Percentiles rank a stretch among this genome's conserved stretches.
Evolutionary conservation across 208 protist species (phyloP).

Genomic region (Wallacemonas sp.): DNA sequence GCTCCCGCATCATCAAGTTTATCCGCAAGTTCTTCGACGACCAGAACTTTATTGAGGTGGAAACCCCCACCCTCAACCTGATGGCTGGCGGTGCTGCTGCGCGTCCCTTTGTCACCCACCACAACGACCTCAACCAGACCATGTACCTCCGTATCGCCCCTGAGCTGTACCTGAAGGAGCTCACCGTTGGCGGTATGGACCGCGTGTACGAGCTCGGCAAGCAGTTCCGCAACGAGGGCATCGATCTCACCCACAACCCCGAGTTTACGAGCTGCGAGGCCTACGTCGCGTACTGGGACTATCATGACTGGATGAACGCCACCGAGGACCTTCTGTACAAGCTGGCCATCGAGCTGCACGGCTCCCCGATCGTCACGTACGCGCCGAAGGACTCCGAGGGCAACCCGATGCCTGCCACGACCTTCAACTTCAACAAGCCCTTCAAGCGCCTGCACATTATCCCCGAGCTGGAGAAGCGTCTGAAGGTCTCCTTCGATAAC

Average conservation of each 20-base stretch:
- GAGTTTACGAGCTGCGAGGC: slow-evolving; percentile 99
- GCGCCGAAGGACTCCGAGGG: slow-evolving; percentile 91
- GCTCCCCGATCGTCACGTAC: slow-evolving; percentile 94
- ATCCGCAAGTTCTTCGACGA: slow-evolving; percentile 98
- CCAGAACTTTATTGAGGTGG: slow-evolving; percentile 97
- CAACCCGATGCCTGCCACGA: slow-evolving; percentile 67
- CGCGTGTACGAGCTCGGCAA: slow-evolving; percentile 99
- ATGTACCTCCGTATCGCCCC: slow-evolving; percentile 99
- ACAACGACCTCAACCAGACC: slow-evolving; percentile 99
- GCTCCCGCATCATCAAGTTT: slow-evolving; percentile 96
- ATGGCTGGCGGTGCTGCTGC: slow-evolving; percentile 99
- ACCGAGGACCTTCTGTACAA: slow-evolving; percentile 97
- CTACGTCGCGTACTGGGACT: slow-evolving; percentile 99
- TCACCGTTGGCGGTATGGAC: slow-evolving; percentile 99
- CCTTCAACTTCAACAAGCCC: slow-evolving; percentile 99
- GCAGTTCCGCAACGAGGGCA: slow-evolving; percentile 99
- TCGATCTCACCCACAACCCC: slow-evolving; percentile 99
- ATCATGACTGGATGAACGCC: slow-evolving; percentile 98
- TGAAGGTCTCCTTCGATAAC: slow-evolving; percentile 84
- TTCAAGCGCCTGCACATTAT: slow-evolving; percentile 98
- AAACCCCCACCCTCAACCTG: slow-evolving; percentile 99
- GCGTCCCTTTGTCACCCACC: slow-evolving; percentile 99
- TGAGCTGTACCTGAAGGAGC: slow-evolving; percentile 99
- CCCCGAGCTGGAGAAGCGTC: slow-evolving; percentile 92
- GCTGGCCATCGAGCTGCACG: slow-evolving; percentile 96